These are phyloP conservation scores for Orbilia oligospora DNA, from an alignment of 2,329 filamentous ascomycete species.

Conservation along the genomic window DNA sequence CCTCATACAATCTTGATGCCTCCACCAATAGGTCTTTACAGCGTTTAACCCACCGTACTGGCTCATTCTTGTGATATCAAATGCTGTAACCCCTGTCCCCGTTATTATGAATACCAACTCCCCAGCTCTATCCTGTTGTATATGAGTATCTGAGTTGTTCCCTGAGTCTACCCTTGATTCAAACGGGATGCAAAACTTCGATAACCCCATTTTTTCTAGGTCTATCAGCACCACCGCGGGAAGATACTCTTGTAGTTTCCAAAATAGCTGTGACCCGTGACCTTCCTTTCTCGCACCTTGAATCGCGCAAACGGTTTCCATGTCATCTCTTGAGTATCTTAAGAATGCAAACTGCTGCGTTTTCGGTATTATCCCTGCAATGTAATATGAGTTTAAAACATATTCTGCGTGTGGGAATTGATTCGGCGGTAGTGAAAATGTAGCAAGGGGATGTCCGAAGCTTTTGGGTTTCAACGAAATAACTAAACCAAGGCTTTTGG, in stretches of 20 bases:
- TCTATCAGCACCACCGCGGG: conserved; percentile 14
- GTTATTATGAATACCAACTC: conserved; percentile 45
- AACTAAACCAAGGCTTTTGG: conserved; percentile 38
- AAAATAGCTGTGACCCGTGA: background rate
- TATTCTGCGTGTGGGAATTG: conserved; percentile 35
- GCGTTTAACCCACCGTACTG: conserved; percentile 16
- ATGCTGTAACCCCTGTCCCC: conserved; percentile 41
- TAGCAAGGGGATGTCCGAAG: conserved; percentile 41
- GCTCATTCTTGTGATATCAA: conserved; percentile 31
- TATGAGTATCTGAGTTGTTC: conserved; percentile 21
- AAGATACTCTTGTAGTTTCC: conserved; percentile 40
- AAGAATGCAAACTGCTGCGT: conserved; percentile 35
- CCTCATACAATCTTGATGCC: conserved; percentile 4
- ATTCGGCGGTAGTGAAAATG: conserved; percentile 23
- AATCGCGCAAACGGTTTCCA: conserved; percentile 47
- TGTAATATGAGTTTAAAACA: conserved; percentile 32
- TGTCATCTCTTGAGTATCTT: conserved; percentile 30
- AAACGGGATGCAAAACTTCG: background rate
- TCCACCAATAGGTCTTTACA: conserved; percentile 46
- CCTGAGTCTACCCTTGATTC: background rate
- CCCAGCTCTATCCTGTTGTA: conserved; percentile 42
- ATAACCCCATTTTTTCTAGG: conserved; percentile 21
- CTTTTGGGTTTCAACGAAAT: conserved; percentile 19
- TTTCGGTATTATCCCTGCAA: conserved; percentile 8
- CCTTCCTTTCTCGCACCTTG: background rate